Percentiles rank a stretch among this genome's conserved stretches.
Conservation (phyloP, 2,329 filamentous ascomycete genomes). For the Bipolaris victoriae region DNA sequence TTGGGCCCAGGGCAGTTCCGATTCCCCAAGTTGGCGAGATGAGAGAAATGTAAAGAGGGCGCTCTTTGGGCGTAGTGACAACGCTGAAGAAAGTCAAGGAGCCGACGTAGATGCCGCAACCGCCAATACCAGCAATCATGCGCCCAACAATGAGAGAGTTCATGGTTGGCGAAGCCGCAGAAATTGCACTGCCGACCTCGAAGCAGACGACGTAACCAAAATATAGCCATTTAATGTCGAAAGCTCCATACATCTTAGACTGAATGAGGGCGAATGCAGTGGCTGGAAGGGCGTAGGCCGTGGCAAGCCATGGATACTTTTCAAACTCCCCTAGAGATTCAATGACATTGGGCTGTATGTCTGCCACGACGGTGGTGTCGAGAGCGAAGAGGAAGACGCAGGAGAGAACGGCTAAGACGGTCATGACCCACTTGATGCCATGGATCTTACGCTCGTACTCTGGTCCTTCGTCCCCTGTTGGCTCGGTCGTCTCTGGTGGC, state of each 20-base stretch:
- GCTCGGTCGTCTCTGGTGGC: neutral
- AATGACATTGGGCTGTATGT: conserved; percentile 29
- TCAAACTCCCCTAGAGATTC: neutral
- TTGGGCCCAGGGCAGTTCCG: neutral
- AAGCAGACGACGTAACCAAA: neutral
- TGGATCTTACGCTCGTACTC: conserved; percentile 5
- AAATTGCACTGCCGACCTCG: neutral
- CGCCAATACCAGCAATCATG: neutral
- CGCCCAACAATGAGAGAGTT: conserved; percentile 2
- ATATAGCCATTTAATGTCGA: conserved; percentile 2
- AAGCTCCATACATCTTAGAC: conserved; percentile 2
- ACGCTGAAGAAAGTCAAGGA: conserved; percentile 1
- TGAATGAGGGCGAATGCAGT: neutral
- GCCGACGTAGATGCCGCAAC: neutral
- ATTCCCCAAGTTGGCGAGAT: neutral
- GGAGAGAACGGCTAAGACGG: conserved; percentile 11
- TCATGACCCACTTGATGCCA: conserved; percentile 7
- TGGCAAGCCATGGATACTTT: conserved; percentile 1
- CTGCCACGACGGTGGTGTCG: conserved; percentile 40
- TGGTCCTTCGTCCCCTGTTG: neutral
- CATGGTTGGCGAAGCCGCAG: neutral
- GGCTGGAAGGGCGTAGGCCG: neutral
- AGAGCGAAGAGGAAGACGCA: conserved; percentile 36
- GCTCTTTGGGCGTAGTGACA: neutral
- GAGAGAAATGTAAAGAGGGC: neutral